Base-by-base conservation (phyloP, 2,329 filamentous ascomycete genomes). In the Hypoxylon rubiginosum region DNA sequence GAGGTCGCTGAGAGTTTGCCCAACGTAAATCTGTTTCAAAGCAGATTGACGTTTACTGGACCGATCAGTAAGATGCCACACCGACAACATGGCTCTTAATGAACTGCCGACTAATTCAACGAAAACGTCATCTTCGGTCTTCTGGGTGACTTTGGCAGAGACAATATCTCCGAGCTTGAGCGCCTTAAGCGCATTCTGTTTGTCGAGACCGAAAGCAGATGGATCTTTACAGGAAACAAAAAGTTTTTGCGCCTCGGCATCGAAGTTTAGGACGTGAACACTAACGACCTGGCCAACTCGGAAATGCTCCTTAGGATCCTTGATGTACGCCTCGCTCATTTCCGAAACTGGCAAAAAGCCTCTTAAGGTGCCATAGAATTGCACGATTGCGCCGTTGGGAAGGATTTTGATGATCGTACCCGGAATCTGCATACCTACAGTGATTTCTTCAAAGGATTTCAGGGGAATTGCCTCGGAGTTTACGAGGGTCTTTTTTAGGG, bases 311-410 rank as follows among this genome's bases (percentile, higher is more conserved):
- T 88, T 88, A 4, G 96, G 94, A 74, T 97, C 92, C 71, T 91
- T 88, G 74, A 99, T 97, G 76, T 91, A 97, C 10, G 94, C 94
- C 78, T 99, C 96, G 77, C 96, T 98, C 96, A 99, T 99, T 80
- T 99, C 95, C 1, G 92, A 92, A 0, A 97, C 90, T 1, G 96
- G 96, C 58, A 99, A 85, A 82, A 97, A 99, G 8, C 92, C 97
- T 70, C 89, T 88, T 19, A 99, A 84, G 8, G 85, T 81, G 17
- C 93, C 93, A 74, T 97, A 99, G 80, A 98, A 99, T 76, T 97
- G 93, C 57, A 99, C 91, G 17, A 95, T 88, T 10, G 96, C 96
- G 64, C 96, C 96, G 57, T 89, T 88, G 3, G 87, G 81, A 61
- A 93, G 84, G 10, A 99, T 84, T 69, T 92, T 97, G 71, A 97